A percentile compares a stretch with the other conserved stretches of the same genome.
These are phyloP conservation scores for Sugiyamaella sp. DNA, from an alignment of 1,139 yeast genomes.

Conservation along the genomic window DNA sequence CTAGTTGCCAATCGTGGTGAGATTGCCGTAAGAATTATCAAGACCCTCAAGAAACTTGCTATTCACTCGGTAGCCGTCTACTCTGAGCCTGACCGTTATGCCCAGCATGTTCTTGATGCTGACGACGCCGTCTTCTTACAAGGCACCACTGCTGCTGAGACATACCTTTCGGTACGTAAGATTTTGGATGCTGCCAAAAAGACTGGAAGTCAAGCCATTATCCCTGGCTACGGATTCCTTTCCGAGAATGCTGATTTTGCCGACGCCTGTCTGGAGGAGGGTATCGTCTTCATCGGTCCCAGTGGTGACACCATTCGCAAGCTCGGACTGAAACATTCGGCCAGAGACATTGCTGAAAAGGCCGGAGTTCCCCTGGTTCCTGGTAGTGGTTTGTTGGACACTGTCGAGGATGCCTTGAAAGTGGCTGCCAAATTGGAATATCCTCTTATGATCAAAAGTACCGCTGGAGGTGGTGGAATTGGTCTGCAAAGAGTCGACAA, in stretches of 20 bases:
- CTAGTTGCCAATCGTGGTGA: slow-evolving; percentile 97
- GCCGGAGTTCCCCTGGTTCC: slow-evolving; percentile 96
- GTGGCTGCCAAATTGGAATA: slow-evolving; percentile 80
- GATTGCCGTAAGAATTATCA: slow-evolving; percentile 91
- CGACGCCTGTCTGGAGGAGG: slow-evolving; percentile 78
- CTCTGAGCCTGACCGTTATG: slow-evolving; percentile 86
- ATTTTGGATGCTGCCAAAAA: slow-evolving; percentile 81
- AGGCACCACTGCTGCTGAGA: slow-evolving; percentile 86
- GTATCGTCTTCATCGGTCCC: slow-evolving; percentile 93
- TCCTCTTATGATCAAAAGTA: slow-evolving; percentile 94
- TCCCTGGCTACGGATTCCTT: slow-evolving; percentile 96
- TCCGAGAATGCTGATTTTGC: slow-evolving; percentile 97
- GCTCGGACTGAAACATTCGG: slow-evolving; percentile 92
- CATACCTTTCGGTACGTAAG: slow-evolving; percentile 83
- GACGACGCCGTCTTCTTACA: slow-evolving; percentile 78
- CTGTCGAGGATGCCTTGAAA: slow-evolving; percentile 70
- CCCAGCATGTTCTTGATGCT: slow-evolving; percentile 81
- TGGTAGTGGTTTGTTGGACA: slow-evolving; percentile 79
- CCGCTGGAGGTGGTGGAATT: slow-evolving; percentile 99
- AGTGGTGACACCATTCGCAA: slow-evolving; percentile 89
- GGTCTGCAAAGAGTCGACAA: slow-evolving; percentile 92
- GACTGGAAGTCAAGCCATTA: slow-evolving; percentile 85
- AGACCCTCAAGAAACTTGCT: slow-evolving; percentile 76
- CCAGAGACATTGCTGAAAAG: slow-evolving; percentile 84
- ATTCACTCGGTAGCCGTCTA: slow-evolving; percentile 84